Base-by-base conservation (phyloP, 495 filamentous ascomycete species). In the Xylaria scruposa region DNA sequence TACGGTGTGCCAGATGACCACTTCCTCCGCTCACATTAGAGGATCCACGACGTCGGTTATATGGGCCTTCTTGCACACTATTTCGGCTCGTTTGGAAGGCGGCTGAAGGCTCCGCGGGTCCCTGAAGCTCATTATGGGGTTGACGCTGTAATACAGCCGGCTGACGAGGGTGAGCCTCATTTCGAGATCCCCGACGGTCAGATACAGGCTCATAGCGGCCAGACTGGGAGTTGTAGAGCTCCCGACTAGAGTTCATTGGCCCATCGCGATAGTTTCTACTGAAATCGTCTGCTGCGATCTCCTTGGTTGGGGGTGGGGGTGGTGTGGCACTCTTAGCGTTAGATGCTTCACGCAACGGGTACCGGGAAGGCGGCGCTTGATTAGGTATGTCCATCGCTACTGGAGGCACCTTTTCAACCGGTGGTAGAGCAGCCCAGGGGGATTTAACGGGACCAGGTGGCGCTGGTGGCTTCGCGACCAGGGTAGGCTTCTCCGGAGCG, bases 21-120 rank as follows among this genome's bases (percentile, higher is more conserved):
- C 94, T 98, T 69, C 93, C 94, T 40, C 94, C 95, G 78, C 95
- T 98, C 38, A 97, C 92, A 77, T 94, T 97, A 1, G 95, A 97
- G n/a, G 95, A 98, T 63, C 92, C 91, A 58, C 97, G 91, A 58
- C 94, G 90, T 68, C 94, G 90, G 36, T 86, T 88, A 86, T 93
- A 97, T 5, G 90, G 85, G 17, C 84, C 88, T 70, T 95, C 92
- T 63, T 90, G 90, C 44, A 88, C 88, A 74, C 86, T 90, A 15
- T 87, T 87, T 58, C 94, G 88, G 71, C 90, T 89, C 10, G 92
- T 94, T 76, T 97, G 95, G 76, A 97, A 97, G n/a, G 94, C 93
- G 36, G 94, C 86, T 58, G 95, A 97, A 17, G 94, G 94, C 74
- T 99, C 97, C 49, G 93, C 92, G n/a, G 93, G 93, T 7, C 89